phyloP scores from a whole-genome alignment of 768 basidiomycete species.

The Russula griseocarnosa region DNA sequence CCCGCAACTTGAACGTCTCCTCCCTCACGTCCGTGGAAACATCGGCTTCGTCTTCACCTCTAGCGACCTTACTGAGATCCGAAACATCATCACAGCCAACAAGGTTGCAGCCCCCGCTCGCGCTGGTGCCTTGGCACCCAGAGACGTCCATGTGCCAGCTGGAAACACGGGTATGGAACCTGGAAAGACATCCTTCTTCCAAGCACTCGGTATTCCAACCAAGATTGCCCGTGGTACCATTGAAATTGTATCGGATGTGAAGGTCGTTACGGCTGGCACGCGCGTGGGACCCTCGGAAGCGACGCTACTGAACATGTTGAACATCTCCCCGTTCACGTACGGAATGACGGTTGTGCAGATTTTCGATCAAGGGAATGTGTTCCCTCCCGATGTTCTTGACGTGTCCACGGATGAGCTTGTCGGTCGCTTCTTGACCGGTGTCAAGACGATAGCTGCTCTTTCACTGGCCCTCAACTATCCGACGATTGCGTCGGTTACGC shows the following conservation, averaged over 20 bases:
- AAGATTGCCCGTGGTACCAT: constrained; percentile 99
- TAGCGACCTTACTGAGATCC: constrained; percentile 88
- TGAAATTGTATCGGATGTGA: constrained; percentile 96
- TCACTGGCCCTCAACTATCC: constrained; percentile 96
- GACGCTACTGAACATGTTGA: constrained; percentile 98
- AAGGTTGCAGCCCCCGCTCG: constrained; percentile 98
- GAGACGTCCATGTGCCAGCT: constrained; percentile 87
- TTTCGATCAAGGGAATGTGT: constrained; percentile 89
- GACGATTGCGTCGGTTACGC: constrained; percentile 87
- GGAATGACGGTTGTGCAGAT: constrained; percentile 99
- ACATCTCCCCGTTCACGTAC: constrained; percentile 99
- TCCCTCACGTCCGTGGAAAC: constrained; percentile 95
- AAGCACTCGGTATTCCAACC: constrained; percentile 98
- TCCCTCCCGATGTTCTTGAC: constrained; percentile 87
- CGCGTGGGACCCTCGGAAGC: constrained; percentile 98
- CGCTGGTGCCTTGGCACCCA: constrained; percentile 93
- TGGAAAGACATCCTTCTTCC: constrained; percentile 99
- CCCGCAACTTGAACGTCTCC: constrained; percentile 94
- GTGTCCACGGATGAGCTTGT: constrained; percentile 88
- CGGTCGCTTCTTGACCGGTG: constrained; percentile 85
- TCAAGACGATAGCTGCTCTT: constrained; percentile 94
- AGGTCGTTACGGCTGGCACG: constrained; percentile 87
- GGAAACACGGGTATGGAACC: constrained; percentile 99
- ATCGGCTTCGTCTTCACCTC: constrained; percentile 98
- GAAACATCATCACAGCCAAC: constrained; percentile 91